phyloP scores from a whole-genome alignment of 257 asterid species.

The Fraxinus anomala region DNA sequence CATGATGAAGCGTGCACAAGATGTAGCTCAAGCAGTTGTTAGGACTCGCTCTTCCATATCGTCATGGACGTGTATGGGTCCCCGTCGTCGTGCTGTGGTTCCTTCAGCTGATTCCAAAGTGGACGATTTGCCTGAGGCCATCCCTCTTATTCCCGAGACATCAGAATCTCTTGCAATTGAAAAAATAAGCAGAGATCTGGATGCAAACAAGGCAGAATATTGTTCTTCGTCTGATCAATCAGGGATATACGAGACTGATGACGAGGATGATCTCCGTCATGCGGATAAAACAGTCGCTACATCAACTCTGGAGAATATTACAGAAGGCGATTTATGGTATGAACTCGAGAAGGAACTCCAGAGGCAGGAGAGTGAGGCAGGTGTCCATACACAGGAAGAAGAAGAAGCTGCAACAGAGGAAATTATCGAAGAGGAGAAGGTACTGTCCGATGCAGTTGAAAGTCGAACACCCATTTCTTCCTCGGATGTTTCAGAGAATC shows the following conservation, averaged over 20 bases:
- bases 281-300: conserved; percentile 43
- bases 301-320: conserved; percentile 54
- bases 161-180: conserved; percentile 48
- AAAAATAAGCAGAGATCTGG: conserved; percentile 37
- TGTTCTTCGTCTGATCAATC: conserved; percentile 55
- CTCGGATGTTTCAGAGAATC: conserved; percentile 64
- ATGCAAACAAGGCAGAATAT: conserved; percentile 36
- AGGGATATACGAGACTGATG: conserved; percentile 63
- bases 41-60: conserved; percentile 72
- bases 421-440: conserved; percentile 74
- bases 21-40: conserved; percentile 87
- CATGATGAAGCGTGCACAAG: conserved; percentile 88
- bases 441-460: conserved; percentile 59
- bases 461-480: conserved; percentile 61
- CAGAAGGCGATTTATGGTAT: conserved; percentile 82
- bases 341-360: conserved; percentile 80
- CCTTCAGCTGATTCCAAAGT: conserved; percentile 41
- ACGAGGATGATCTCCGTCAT: conserved; percentile 55
- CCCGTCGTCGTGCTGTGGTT: conserved; percentile 67
- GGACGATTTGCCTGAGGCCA: conserved; percentile 46
- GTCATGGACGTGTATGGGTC: conserved; percentile 89
- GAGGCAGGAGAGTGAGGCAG: conserved; percentile 50
- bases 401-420: conserved; percentile 70
- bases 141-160: conserved; percentile 51
- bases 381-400: conserved; percentile 57